A percentile compares a stretch with the other conserved stretches of the same genome.
Evolutionary conservation across 2,329 filamentous ascomycete species (phyloP).

Genomic region (Periconia digitata): DNA sequence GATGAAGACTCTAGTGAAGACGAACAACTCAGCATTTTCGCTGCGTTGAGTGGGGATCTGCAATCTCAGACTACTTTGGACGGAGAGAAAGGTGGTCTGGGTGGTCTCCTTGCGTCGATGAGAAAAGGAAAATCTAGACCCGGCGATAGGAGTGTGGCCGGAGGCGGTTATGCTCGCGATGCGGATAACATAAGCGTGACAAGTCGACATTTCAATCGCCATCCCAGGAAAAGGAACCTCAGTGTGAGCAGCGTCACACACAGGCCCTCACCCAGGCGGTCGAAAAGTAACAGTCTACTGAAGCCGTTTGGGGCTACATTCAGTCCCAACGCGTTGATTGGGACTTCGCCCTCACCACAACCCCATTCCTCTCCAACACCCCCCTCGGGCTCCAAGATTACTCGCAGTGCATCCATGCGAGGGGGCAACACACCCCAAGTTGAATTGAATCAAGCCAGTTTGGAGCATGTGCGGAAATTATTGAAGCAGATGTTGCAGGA

Average conservation of each 20-base stretch:
- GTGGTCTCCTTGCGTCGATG: slow-evolving; percentile 69
- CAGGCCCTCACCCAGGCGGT: slow-evolving; percentile 70
- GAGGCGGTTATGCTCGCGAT: slow-evolving; percentile 65
- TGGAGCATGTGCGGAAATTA: slow-evolving; percentile 84
- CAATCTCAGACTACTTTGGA: slow-evolving; percentile 65
- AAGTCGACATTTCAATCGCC: slow-evolving; percentile 63
- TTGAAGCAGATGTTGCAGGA: slow-evolving; percentile 82
- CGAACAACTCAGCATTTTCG: slow-evolving; percentile 84
- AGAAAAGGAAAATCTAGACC: slow-evolving; percentile 72
- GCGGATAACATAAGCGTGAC: slow-evolving; percentile 65
- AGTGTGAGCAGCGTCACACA: slow-evolving; percentile 80
- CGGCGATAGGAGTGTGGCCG: slow-evolving; percentile 69
- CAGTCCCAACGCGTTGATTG: slow-evolving; percentile 15
- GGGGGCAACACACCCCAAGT: slow-evolving; percentile 72
- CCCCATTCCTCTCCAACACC: slow-evolving; percentile 29
- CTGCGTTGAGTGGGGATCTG: slow-evolving; percentile 67
- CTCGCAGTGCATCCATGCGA: slow-evolving; percentile 81
- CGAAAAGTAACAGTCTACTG: slow-evolving; percentile 56
- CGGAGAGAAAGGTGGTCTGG: slow-evolving; percentile 72
- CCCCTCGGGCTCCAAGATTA: slow-evolving; percentile 42
- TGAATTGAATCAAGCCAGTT: slow-evolving; percentile 82
- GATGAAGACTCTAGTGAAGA: slow-evolving; percentile 91
- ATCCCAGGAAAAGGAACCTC: slow-evolving; percentile 74
- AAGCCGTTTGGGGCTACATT: slow-evolving; percentile 50
- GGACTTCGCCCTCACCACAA: slow-evolving; percentile 27